phyloP scores from a whole-genome alignment of 768 basidiomycete species.

The Boletus tomentosulus region DNA sequence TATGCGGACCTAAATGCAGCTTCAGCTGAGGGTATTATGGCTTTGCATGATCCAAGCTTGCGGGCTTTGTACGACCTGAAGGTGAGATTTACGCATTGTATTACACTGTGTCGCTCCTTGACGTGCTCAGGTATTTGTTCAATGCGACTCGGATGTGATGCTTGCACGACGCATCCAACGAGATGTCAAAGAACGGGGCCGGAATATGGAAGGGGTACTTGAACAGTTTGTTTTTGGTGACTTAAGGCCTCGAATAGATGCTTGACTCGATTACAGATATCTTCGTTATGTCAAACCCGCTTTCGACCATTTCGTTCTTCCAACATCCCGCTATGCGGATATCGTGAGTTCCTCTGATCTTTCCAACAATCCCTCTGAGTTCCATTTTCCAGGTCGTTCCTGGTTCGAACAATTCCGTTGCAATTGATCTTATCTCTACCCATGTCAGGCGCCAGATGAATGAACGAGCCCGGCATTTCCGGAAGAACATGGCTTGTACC shows the following conservation, averaged over 20 bases:
- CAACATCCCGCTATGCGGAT: conserved; percentile 83
- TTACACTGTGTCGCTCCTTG: not conserved
- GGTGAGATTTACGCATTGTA: conserved; percentile 36
- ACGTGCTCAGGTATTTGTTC: conserved; percentile 67
- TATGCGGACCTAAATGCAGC: not conserved
- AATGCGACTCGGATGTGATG: conserved; percentile 96
- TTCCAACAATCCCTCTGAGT: not conserved
- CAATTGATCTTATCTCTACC: conserved; percentile 89
- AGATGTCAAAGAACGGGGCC: conserved; percentile 83
- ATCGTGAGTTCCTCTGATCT: conserved; percentile 48
- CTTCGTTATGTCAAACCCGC: conserved; percentile 93
- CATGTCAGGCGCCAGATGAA: conserved; percentile 84
- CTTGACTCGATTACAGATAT: conserved; percentile 50
- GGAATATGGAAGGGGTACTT: conserved; percentile 81
- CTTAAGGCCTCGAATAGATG: not conserved
- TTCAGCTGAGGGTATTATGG: conserved; percentile 87
- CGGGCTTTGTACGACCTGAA: conserved; percentile 89
- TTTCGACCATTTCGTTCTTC: conserved; percentile 90
- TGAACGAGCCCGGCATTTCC: conserved; percentile 69
- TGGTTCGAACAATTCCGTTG: conserved; percentile 82
- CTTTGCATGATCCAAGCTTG: conserved; percentile 73
- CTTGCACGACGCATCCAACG: conserved; percentile 86
- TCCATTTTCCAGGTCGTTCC: conserved; percentile 78
- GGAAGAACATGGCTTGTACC: conserved; percentile 65
- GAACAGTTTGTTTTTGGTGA: conserved; percentile 59